These are phyloP conservation scores for Polygonum aviculare DNA, from an alignment of 148 eudicot species.

Conservation along the genomic window DNA sequence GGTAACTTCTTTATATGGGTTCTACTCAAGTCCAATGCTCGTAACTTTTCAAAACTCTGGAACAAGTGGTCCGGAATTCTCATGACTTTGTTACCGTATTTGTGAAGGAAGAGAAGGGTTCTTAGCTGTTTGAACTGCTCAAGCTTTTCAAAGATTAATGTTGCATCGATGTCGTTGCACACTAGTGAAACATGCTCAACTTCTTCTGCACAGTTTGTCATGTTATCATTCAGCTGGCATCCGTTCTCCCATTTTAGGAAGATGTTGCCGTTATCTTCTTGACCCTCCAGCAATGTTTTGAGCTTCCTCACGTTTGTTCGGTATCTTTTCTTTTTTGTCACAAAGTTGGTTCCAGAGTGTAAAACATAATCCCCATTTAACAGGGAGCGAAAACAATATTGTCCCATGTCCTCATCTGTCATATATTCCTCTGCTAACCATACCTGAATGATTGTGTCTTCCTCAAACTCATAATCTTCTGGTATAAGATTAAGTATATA, in stretches of 20 bases:
- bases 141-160: background rate
- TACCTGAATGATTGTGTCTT: background rate
- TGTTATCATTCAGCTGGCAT: background rate
- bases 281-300: background rate
- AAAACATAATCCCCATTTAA: background rate
- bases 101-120: background rate
- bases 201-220: background rate
- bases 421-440: background rate
- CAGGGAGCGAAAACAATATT: background rate
- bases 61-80: background rate
- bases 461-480: background rate
- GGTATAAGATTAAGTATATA: background rate
- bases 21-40: background rate
- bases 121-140: background rate
- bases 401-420: background rate
- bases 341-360: background rate
- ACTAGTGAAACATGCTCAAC: background rate
- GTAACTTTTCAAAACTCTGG: background rate
- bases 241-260: background rate
- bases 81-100: background rate
- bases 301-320: background rate
- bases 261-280: background rate
- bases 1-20: background rate
- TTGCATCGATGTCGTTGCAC: background rate
- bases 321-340: background rate